Conservation (phyloP, 179 eudicot genomes). For the Beta lomatogona region DNA sequence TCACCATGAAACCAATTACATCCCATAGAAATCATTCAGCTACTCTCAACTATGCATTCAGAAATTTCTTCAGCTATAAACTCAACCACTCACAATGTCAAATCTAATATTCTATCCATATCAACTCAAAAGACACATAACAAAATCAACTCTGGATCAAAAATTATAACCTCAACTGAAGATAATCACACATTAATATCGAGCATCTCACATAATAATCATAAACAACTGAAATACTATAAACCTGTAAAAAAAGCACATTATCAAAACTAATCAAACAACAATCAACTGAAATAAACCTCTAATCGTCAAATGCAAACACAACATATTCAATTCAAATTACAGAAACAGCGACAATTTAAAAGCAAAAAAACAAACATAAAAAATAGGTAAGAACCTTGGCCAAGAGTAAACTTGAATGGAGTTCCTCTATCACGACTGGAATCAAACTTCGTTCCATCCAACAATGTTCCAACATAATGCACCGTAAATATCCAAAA, state of each 20-base stretch:
- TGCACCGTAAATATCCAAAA: conserved; percentile 53
- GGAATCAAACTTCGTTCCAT: conserved; percentile 43
- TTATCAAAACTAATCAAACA: neutral
- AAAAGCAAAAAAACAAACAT: neutral
- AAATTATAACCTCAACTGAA: neutral
- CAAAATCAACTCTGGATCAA: too few species aligned
- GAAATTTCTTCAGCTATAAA: too few species aligned
- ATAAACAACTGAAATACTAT: too few species aligned
- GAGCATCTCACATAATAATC: too few species aligned
- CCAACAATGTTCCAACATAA: conserved; percentile 65
- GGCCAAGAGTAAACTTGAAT: conserved; percentile 83
- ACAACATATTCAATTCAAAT: neutral
- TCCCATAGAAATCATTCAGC: too few species aligned
- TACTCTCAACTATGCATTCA: too few species aligned
- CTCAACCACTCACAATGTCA: neutral
- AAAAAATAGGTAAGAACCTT: conserved; percentile 44
- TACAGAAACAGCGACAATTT: neutral
- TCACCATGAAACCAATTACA: too few species aligned
- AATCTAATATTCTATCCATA: neutral
- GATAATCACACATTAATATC: neutral
- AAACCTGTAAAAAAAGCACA: neutral
- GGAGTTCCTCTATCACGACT: conserved; percentile 79
- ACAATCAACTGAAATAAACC: neutral
- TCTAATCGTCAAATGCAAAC: neutral
- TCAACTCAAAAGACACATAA: neutral